Conservation (phyloP, 2,329 filamentous ascomycete genomes). For the Fusarium paranaense region DNA sequence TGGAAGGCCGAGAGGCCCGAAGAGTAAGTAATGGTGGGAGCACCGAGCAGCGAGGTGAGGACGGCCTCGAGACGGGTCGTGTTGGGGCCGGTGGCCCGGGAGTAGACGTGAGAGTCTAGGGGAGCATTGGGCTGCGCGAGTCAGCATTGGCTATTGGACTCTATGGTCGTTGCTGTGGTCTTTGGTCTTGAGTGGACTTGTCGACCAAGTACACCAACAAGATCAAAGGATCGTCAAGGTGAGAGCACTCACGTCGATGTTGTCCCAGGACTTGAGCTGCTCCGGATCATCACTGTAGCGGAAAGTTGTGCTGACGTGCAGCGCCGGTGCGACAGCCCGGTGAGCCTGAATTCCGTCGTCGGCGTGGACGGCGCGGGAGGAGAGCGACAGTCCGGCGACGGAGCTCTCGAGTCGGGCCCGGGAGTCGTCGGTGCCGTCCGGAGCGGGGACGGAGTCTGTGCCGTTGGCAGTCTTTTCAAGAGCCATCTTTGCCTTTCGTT, state of each 20-base stretch:
- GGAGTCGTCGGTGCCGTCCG: constrained; percentile 17
- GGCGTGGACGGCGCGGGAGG: constrained; percentile 83
- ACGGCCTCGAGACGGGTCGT: constrained; percentile 87
- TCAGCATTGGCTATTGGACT: constrained; percentile 5
- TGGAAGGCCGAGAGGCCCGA: constrained; percentile 92
- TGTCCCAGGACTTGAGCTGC: constrained; percentile 64
- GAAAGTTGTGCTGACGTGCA: constrained; percentile 94
- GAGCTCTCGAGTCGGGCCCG: constrained; percentile 16
- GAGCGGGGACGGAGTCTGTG: constrained; percentile 2
- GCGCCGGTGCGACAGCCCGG: constrained; percentile 85
- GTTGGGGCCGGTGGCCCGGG: constrained; percentile 82
- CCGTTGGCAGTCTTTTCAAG: constrained; percentile 33
- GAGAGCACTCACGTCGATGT: constrained; percentile 64
- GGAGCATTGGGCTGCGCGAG: constrained; percentile 59
- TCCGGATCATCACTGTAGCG: constrained; percentile 81
- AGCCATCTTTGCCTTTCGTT: constrained; percentile 26
- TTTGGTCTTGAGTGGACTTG: neutral
- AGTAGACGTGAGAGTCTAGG: constrained; percentile 81
- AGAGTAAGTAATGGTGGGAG: constrained; percentile 79
- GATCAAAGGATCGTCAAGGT: neutral
- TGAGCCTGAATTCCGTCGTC: constrained; percentile 81
- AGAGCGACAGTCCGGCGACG: constrained; percentile 57
- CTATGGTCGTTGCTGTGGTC: too few species aligned
- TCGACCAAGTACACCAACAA: neutral
- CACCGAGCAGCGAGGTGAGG: constrained; percentile 78